Evolutionary conservation across 2,329 filamentous ascomycete species (phyloP).

Genomic region (Triangularia verruculosa): DNA sequence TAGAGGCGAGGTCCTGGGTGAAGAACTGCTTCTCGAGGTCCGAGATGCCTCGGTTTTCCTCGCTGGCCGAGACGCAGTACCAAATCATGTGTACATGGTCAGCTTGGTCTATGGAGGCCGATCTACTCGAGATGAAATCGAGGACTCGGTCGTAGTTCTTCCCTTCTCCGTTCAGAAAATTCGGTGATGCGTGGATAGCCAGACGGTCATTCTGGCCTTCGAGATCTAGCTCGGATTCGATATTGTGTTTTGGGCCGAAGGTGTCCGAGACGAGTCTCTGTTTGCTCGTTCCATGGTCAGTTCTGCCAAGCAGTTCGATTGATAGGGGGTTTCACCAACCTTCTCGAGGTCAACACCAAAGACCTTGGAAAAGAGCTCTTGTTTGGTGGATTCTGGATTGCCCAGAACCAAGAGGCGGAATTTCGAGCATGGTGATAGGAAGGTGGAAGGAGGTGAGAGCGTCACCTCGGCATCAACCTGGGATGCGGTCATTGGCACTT

Average conservation of each 20-base stretch:
- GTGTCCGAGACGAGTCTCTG: slow-evolving; percentile 24
- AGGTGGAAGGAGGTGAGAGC: slow-evolving; percentile 23
- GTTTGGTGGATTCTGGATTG: slow-evolving; percentile 28
- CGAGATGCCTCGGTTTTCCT: slow-evolving; percentile 19
- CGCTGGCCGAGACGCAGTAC: slow-evolving; percentile 28
- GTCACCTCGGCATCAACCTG: slow-evolving; percentile 5
- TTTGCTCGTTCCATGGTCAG: not conserved
- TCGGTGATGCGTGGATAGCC: slow-evolving; percentile 24
- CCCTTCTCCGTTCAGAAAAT: slow-evolving; percentile 26
- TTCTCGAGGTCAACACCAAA: slow-evolving; percentile 28
- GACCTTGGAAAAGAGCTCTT: slow-evolving; percentile 25
- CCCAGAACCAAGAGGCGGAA: slow-evolving; percentile 27
- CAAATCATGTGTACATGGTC: slow-evolving; percentile 27
- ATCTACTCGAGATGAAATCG: slow-evolving; percentile 20
- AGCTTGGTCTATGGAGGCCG: slow-evolving; percentile 4
- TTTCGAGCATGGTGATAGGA: slow-evolving; percentile 25
- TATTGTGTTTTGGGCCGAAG: slow-evolving; percentile 21
- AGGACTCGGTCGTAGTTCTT: slow-evolving; percentile 22
- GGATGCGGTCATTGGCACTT: not conserved
- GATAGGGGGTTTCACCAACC: slow-evolving; percentile 5
- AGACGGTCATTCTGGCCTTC: slow-evolving; percentile 25
- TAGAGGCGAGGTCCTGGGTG: slow-evolving; percentile 12
- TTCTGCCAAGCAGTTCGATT: not conserved
- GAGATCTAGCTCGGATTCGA: slow-evolving; percentile 21
- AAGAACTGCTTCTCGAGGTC: slow-evolving; percentile 25